These are phyloP conservation scores for Phytophthora ohioensis DNA, from an alignment of 352 stramenopile species.

Conservation along the genomic window DNA sequence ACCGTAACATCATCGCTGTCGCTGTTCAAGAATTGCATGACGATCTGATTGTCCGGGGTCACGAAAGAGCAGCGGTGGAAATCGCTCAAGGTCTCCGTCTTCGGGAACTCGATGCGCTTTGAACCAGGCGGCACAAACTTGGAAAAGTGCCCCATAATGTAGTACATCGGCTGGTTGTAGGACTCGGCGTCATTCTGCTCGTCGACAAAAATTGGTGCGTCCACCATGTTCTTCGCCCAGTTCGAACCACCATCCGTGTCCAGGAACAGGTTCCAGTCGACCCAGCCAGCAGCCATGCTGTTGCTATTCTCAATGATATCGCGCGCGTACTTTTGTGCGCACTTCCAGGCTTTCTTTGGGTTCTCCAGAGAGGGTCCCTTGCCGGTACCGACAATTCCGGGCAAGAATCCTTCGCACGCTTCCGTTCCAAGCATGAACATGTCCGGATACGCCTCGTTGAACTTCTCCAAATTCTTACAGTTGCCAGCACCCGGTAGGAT, in stretches of 20 bases:
- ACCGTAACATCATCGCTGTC: conserved; percentile 35
- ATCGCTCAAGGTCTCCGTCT: conserved; percentile 38
- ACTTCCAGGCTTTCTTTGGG: conserved; percentile 54
- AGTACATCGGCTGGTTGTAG: conserved; percentile 87
- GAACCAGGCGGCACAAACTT: conserved; percentile 61
- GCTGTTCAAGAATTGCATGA: conserved; percentile 51
- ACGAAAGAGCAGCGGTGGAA: conserved; percentile 49
- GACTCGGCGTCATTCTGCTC: conserved; percentile 59
- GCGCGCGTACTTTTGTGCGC: conserved; percentile 77
- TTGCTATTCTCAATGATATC: conserved; percentile 89
- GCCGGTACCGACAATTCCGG: conserved; percentile 52
- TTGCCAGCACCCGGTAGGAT: conserved; percentile 41
- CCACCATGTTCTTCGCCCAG: conserved; percentile 75
- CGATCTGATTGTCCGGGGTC: conserved; percentile 53
- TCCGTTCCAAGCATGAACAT: conserved; percentile 87
- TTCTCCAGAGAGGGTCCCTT: conserved; percentile 44
- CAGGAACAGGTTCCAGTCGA: conserved; percentile 90
- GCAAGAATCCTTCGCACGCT: conserved; percentile 70
- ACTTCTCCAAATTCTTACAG: conserved; percentile 53
- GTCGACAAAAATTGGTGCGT: conserved; percentile 76
- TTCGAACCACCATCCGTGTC: conserved; percentile 75
- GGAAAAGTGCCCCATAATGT: conserved; percentile 38
- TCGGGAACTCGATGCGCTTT: conserved; percentile 47
- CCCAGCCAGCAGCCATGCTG: conserved; percentile 79
- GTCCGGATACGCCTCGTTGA: conserved; percentile 61